Evolutionary conservation across 139 green algal genomes (phyloP), one percentile per base, ranked within the genome.

Genomic region (Micractinium conductrix): DNA sequence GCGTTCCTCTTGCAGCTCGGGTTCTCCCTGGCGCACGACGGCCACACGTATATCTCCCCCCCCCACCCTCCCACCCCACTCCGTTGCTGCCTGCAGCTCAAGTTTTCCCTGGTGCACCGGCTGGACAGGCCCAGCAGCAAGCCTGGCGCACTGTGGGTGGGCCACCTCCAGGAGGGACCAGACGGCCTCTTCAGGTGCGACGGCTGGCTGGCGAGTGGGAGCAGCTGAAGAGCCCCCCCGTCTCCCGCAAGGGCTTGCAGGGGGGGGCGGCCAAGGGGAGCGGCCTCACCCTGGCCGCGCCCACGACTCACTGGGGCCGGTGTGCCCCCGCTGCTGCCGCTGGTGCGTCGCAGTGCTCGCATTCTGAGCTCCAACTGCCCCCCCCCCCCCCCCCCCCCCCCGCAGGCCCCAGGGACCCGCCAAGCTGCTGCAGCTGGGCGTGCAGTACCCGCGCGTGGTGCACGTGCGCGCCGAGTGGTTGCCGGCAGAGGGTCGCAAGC

Each of bases 401-500:
- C 22, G 30, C 68, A 80, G 74, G 62, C 62, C 75, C 35, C 81
- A 80, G 48, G 37, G 62, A 42, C 45, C 14, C 9, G 26, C 24
- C 71, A 58, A 68, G 72, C 67, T 74, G 42, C 33, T 85, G 53
- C 37, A 67, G 76, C 83, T 90, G 48, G 86, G 86, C 16, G 12
- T 60, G 43, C 74, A 86, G 26, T 88, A 73, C 44, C 86, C 86
- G 38, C 83, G 81, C 38, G 50, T 88, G 24, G 86, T 86, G 43
- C 67, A 33, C 9, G 86, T 90, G 43, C 74, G 86, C 19, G 53
- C 74, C 26, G 86, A 90, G 68, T 90, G 86, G 86, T 40, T 63
- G 24, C 17, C 26, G 28, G 38, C 55, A 28, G 44, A 60, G 76
- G 58, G 50, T 2, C 42, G 44, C 35, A 53, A 78, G 70, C 70